Evolutionary conservation across 305 asterid genomes (phyloP).

Genomic region (Solanum hybrid): DNA sequence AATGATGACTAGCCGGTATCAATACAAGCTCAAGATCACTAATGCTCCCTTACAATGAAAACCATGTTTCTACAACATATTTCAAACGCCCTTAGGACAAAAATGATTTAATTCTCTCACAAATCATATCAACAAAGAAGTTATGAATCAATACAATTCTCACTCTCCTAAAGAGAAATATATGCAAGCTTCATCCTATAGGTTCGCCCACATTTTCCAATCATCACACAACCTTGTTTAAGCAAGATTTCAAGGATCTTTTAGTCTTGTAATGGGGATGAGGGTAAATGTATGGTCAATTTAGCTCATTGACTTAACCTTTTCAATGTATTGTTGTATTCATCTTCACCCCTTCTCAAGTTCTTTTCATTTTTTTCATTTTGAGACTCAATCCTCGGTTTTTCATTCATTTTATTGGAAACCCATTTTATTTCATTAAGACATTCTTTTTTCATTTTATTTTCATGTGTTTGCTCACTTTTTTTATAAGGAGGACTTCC

Average conservation of each 20-base stretch:
- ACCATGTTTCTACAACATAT: not conserved
- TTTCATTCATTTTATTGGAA: not conserved
- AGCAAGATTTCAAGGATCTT: not conserved
- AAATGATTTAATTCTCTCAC: not conserved
- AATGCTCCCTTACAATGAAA: not conserved
- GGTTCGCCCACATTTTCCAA: not conserved
- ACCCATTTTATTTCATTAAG: too few relatives aligned
- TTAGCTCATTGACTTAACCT: not conserved
- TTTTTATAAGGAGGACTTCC: not conserved
- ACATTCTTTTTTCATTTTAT: too few relatives aligned
- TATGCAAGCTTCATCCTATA: not conserved
- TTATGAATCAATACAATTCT: not conserved
- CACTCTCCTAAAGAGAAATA: not conserved
- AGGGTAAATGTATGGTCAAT: not conserved
- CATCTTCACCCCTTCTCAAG: not conserved
- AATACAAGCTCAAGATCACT: not conserved
- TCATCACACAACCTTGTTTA: not conserved
- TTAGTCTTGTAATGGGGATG: not conserved
- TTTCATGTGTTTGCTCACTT: not conserved
- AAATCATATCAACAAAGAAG: not conserved
- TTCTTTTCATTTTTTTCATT: not conserved
- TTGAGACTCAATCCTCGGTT: not conserved
- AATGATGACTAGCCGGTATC: not conserved
- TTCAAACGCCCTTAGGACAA: not conserved
- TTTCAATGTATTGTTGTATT: too few relatives aligned